These are phyloP conservation scores for Gleditsia sinensis DNA, from an alignment of 306 rosid species.

Conservation along the genomic window DNA sequence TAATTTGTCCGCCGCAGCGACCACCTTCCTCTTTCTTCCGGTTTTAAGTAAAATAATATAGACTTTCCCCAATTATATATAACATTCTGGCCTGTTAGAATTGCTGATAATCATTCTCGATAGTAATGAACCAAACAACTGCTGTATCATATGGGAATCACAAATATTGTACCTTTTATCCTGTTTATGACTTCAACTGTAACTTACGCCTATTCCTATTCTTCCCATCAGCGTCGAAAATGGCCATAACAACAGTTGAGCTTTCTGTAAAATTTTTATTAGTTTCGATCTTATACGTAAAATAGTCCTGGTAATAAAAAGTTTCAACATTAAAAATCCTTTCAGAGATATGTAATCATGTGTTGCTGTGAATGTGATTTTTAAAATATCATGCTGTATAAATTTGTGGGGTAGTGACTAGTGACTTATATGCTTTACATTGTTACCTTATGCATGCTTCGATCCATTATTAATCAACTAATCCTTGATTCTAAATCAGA, in stretches of 20 bases:
- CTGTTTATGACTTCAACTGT: background rate
- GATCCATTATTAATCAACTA: background rate
- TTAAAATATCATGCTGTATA: background rate
- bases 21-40: background rate
- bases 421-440: background rate
- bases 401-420: background rate
- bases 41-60: background rate
- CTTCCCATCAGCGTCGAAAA: background rate
- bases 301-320: background rate
- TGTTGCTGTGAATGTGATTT: background rate
- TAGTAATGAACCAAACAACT: background rate
- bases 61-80: background rate
- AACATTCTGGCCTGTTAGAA: background rate
- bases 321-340: background rate
- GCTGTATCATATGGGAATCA: background rate
- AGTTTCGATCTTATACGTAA: background rate
- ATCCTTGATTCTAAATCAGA: conserved; percentile 40
- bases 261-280: background rate
- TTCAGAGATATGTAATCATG: background rate
- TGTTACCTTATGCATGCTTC: background rate
- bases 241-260: background rate
- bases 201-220: background rate
- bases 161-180: background rate
- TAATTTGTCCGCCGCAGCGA: background rate
- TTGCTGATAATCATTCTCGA: background rate